These are phyloP conservation scores for Paraphoma chrysanthemicola DNA, from an alignment of 2,329 filamentous ascomycete species.

Conservation along the genomic window DNA sequence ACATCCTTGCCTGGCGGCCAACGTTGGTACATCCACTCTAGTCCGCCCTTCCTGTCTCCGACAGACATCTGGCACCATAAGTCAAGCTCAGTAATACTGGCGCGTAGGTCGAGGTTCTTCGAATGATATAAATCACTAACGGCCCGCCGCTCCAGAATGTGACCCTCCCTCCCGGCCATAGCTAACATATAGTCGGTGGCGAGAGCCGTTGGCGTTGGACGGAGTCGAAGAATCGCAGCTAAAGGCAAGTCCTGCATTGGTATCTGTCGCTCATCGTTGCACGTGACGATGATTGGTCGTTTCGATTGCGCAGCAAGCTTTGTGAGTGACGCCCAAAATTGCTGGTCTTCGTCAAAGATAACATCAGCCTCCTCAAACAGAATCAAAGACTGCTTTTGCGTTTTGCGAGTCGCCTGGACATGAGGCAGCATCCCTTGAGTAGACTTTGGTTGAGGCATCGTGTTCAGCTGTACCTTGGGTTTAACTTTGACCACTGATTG, in stretches of 20 bases:
- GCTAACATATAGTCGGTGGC: slow-evolving; percentile 82
- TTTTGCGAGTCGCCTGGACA: slow-evolving; percentile 40
- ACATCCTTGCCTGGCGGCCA: slow-evolving; percentile 76
- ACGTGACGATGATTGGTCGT: slow-evolving; percentile 92
- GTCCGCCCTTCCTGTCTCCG: slow-evolving; percentile 84
- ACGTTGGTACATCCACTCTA: slow-evolving; percentile 86
- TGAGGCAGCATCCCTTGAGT: slow-evolving; percentile 31
- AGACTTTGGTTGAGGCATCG: background rate
- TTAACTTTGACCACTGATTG: slow-evolving; percentile 13
- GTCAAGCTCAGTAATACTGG: slow-evolving; percentile 81
- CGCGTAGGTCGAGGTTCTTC: slow-evolving; percentile 76
- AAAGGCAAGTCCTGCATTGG: slow-evolving; percentile 77
- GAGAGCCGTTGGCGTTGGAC: slow-evolving; percentile 68
- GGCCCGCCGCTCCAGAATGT: slow-evolving; percentile 72
- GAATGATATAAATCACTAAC: slow-evolving; percentile 74
- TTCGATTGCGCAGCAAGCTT: slow-evolving; percentile 83
- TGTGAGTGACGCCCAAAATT: slow-evolving; percentile 87
- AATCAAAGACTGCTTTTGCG: slow-evolving; percentile 92
- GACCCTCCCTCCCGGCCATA: slow-evolving; percentile 87
- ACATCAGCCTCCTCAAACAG: slow-evolving; percentile 93
- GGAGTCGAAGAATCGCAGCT: slow-evolving; percentile 83
- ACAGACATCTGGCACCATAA: slow-evolving; percentile 98
- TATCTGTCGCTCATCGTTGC: slow-evolving; percentile 87
- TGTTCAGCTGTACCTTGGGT: background rate
- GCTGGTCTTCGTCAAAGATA: slow-evolving; percentile 92